Conservation (phyloP, 2,329 filamentous ascomycete genomes). For the Colletotrichum sp. region DNA sequence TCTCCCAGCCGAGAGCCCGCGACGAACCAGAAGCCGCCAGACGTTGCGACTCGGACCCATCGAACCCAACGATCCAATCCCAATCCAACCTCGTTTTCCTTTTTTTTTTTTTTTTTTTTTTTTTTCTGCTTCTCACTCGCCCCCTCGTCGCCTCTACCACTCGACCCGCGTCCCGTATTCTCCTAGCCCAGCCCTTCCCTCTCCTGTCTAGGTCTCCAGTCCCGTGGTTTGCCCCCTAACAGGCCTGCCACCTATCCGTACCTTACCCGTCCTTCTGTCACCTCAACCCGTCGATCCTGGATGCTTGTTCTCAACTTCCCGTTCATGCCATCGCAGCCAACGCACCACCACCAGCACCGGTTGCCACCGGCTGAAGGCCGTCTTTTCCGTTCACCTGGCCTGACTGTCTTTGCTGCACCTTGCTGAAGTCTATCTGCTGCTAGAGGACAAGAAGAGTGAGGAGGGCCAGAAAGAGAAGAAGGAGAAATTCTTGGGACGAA, state of each 20-base stretch:
- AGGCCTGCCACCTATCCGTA: neutral
- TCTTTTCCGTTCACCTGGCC: conserved; percentile 5
- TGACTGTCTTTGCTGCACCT: neutral
- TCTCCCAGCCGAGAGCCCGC: neutral
- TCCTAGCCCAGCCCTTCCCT: neutral
- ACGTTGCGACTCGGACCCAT: neutral
- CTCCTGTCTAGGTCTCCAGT: neutral
- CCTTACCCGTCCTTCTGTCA: neutral
- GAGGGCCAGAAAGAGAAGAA: neutral
- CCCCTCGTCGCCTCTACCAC: neutral
- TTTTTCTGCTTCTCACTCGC: neutral
- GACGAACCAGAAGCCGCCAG: neutral
- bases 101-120: neutral
- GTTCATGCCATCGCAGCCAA: conserved; percentile 4
- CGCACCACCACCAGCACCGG: neutral
- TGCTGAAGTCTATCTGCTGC: neutral
- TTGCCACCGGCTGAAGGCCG: conserved; percentile 11
- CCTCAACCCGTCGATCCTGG: conserved; percentile 9
- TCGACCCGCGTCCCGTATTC: neutral
- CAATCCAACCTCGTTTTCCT: neutral
- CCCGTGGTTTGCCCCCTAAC: neutral
- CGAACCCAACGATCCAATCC: neutral
- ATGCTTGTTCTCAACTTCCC: conserved; percentile 11
- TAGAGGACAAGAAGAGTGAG: neutral
- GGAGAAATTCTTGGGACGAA: conserved; percentile 7